These are phyloP conservation scores for Malassezia restricta DNA, from an alignment of 1,284 basidiomycete genomes.

Conservation along the genomic window DNA sequence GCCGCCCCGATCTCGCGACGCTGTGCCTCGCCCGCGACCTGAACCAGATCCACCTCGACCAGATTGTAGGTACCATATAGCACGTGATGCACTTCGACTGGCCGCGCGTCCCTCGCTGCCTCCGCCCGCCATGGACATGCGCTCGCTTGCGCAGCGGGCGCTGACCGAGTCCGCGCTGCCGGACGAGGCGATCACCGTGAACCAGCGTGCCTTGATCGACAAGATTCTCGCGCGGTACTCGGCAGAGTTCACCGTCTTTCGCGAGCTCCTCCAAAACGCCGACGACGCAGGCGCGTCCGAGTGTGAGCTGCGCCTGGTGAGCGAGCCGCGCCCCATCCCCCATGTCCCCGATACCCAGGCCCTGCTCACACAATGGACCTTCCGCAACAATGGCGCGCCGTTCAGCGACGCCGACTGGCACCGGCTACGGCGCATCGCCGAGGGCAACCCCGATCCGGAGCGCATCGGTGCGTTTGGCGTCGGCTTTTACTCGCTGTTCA, in stretches of 20 bases:
- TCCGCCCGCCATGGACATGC: neutral
- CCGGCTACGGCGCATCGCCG: constrained; percentile 46
- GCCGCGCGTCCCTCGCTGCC: neutral
- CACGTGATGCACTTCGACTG: neutral
- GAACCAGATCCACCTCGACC: constrained; percentile 24
- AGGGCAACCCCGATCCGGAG: constrained; percentile 51
- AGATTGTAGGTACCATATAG: constrained; percentile 18
- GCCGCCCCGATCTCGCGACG: constrained; percentile 32
- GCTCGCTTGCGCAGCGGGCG: constrained; percentile 17
- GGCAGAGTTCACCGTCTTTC: constrained; percentile 54
- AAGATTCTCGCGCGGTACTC: constrained; percentile 10
- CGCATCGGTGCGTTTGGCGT: constrained; percentile 50
- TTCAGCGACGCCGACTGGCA: constrained; percentile 43
- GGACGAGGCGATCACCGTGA: constrained; percentile 73
- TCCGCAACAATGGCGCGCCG: constrained; percentile 67
- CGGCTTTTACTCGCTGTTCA: constrained; percentile 51
- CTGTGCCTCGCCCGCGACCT: constrained; percentile 23
- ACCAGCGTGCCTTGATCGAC: constrained; percentile 57
- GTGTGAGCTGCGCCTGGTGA: constrained; percentile 42
- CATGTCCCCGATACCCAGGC: constrained; percentile 42
- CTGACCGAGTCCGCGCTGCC: constrained; percentile 28
- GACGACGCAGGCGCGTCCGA: constrained; percentile 69
- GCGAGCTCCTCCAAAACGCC: constrained; percentile 87
- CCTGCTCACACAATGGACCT: constrained; percentile 49
- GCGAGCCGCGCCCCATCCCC: constrained; percentile 12